Conservation (phyloP, 768 basidiomycete species). For the Hemileccinum impolitum region DNA sequence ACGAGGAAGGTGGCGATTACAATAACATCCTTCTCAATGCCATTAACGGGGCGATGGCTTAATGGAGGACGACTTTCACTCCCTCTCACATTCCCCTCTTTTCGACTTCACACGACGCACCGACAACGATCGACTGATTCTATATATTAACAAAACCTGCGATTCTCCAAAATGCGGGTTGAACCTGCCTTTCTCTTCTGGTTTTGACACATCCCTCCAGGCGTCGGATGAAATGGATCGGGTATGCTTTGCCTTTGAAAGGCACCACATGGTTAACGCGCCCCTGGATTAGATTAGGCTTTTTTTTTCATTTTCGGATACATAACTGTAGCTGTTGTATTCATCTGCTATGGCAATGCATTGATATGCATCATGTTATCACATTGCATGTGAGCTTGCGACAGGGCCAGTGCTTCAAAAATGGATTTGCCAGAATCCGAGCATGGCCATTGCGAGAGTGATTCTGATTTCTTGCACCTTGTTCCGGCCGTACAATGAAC, state of each 20-base stretch:
- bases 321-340: constrained; percentile 5
- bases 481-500: no score
- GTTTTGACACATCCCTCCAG: constrained; percentile 7
- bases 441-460: no score
- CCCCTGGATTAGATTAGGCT: not conserved
- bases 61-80: constrained; percentile 6
- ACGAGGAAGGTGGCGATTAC: constrained; percentile 43
- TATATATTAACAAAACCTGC: not conserved
- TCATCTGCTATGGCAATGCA: not conserved
- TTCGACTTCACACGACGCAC: constrained; percentile 4
- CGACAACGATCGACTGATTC: constrained; percentile 24
- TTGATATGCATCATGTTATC: not conserved
- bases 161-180: not conserved
- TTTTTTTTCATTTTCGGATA: not conserved
- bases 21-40: constrained; percentile 33
- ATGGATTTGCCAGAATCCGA: not conserved
- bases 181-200: constrained; percentile 4
- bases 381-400: no score
- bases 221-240: constrained; percentile 12
- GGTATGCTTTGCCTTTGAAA: constrained; percentile 11
- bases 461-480: no score
- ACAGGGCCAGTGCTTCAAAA: no score
- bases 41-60: constrained; percentile 29
- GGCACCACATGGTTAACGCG: constrained; percentile 1
- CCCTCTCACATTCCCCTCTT: constrained; percentile 4